These are phyloP conservation scores for Panaeolus cyanescens DNA, from an alignment of 768 basidiomycete genomes.

Conservation along the genomic window DNA sequence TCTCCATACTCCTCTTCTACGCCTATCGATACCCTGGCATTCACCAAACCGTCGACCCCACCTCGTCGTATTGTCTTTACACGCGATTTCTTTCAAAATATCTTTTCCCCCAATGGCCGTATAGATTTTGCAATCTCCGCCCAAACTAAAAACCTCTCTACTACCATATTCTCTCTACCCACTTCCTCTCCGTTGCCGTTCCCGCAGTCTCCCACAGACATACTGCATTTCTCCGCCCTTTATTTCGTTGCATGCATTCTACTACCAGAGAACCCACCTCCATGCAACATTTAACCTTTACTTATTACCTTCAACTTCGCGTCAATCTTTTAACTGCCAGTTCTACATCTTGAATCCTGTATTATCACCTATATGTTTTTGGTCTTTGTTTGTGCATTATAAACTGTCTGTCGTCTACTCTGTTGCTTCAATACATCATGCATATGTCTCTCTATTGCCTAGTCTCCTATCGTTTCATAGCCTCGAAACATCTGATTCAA, in stretches of 20 bases:
- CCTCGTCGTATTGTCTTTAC: not conserved
- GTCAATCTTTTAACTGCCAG: not conserved
- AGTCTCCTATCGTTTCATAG: not conserved
- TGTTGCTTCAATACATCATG: constrained; percentile 1
- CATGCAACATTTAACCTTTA: constrained; percentile 8
- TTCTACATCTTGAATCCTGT: constrained; percentile 7
- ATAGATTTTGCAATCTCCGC: not conserved
- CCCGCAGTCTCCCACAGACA: too few species aligned
- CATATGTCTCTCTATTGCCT: not conserved
- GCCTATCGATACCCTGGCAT: not conserved
- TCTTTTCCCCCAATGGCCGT: not conserved
- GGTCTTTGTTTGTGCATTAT: not conserved
- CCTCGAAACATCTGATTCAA: not conserved
- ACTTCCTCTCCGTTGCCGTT: not conserved
- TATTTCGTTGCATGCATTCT: too few species aligned
- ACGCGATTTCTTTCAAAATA: not conserved
- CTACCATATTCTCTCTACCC: not conserved
- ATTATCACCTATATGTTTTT: constrained; percentile 1
- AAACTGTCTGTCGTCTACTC: not conserved
- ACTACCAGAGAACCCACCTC: not conserved
- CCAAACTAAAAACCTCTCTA: constrained; percentile 1
- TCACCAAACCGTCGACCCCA: too few species aligned
- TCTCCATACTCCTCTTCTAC: constrained; percentile 4
- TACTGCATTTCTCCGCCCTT: too few species aligned
- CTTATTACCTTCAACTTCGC: constrained; percentile 18